These are phyloP conservation scores for Fusarium neocosmosporiellum DNA, from an alignment of 2,329 filamentous ascomycete species.

Conservation along the genomic window DNA sequence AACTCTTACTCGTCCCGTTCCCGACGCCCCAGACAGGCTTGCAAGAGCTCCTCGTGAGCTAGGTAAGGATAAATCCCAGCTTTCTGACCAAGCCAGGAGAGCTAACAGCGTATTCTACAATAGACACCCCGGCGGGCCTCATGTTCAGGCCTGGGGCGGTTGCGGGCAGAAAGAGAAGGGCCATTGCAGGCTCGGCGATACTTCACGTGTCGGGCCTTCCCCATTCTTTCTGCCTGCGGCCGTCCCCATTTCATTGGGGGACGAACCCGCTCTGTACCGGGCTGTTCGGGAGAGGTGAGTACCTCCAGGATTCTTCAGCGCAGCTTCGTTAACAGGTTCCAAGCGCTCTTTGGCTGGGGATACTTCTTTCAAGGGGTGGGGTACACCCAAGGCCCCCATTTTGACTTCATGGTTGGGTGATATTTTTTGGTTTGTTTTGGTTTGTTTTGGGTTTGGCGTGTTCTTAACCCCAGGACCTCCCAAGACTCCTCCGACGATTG, in stretches of 20 bases:
- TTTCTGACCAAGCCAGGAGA: neutral
- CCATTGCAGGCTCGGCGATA: neutral
- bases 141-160: neutral
- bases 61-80: neutral
- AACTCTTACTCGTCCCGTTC: no score
- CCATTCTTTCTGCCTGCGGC: neutral
- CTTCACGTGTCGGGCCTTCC: neutral
- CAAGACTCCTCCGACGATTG: fast-evolving
- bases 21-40: neutral
- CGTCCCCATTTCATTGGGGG: neutral
- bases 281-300: neutral
- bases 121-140: neutral
- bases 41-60: neutral
- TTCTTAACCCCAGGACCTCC: neutral
- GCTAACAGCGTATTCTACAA: neutral
- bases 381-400: slow-evolving; percentile 53
- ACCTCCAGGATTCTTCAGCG: neutral
- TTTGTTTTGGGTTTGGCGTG: neutral
- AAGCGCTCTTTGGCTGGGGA: slow-evolving; percentile 52
- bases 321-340: neutral
- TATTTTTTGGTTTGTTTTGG: neutral
- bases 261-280: neutral
- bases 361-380: slow-evolving; percentile 62
- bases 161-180: neutral
- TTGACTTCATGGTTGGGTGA: slow-evolving; percentile 57